Base-by-base conservation (phyloP, 2,329 filamentous ascomycete species). In the Coleophoma eucalyptorum region DNA sequence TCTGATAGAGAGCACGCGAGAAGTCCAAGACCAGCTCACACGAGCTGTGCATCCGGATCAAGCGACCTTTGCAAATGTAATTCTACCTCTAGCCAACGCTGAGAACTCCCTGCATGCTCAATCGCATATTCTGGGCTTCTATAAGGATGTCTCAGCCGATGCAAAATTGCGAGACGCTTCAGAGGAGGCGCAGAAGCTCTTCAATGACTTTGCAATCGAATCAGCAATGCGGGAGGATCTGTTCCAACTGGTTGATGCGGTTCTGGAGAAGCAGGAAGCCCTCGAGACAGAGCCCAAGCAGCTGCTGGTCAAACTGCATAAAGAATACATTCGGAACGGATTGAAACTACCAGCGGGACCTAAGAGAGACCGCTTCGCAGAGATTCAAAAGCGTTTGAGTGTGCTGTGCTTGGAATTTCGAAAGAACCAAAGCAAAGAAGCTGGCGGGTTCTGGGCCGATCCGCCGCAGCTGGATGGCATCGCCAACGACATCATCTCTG, bases 151-250 rank as follows among this genome's bases (percentile, higher is more conserved):
- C 7, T 89, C 86, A 19, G 78, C 77, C 1, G 76, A 89, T 60
- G 76, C 78, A 56, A 78, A 76, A 48, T 73, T 91, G 46, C 81
- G 88, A 34, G 82, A 89, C 67, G 86, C 87, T 21, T 90, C 86
- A 2, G 86, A 81, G 57, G 80, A 90, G 64, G 84, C 87, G 0
- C 83, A 89, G 64, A 83, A 83, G 68, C 70, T 88, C 55, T 77
- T 89, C 69, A 80, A 87, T 59, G 85, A 90, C 59, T 90, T 89
- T 62, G 72, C 75, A 47, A 90, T 91, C 56, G 87, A 92, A 69
- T 80, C 81, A 51, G 80, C 77, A 64, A 90, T 90, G 87, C 81
- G 88, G 48, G 86, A 91, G 69, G 88, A 92, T 58, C 78, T 91
- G 51, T 92, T 87, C 75, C 72, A 74, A 57, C 73, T 83, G 2